Conservation (phyloP, 805 yeast species). For the Kluyveromyces siamensis region DNA sequence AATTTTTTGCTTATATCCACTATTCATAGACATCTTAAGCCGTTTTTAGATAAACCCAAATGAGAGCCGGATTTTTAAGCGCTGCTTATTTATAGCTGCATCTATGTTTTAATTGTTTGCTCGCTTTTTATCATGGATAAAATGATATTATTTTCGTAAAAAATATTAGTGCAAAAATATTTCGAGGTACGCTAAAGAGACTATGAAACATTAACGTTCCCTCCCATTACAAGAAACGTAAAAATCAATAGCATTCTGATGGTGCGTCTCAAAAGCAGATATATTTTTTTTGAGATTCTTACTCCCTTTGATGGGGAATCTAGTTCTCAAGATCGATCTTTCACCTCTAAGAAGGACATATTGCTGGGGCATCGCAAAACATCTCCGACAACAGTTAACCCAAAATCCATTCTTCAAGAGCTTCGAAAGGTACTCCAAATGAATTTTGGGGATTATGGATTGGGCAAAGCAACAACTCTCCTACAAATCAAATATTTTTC, state of each 20-base stretch:
- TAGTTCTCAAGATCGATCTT: background rate
- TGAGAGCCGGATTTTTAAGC: too few relatives aligned
- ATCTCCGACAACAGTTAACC: slow-evolving; percentile 39
- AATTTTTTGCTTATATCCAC: background rate
- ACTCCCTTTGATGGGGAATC: slow-evolving; percentile 42
- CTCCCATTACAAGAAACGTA: too few relatives aligned
- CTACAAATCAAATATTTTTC: slow-evolving; percentile 72
- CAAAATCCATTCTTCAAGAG: slow-evolving; percentile 41
- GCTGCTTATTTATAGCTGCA: too few relatives aligned
- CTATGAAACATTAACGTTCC: too few relatives aligned
- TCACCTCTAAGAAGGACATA: slow-evolving; percentile 9
- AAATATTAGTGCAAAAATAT: too few relatives aligned
- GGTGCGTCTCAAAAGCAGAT: slow-evolving; percentile 86
- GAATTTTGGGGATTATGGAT: slow-evolving; percentile 73
- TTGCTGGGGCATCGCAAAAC: slow-evolving; percentile 42
- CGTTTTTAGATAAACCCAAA: too few relatives aligned
- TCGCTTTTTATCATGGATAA: too few relatives aligned
- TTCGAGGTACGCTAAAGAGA: too few relatives aligned
- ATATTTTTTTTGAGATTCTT: slow-evolving; percentile 69
- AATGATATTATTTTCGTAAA: too few relatives aligned
- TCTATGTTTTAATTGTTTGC: too few relatives aligned
- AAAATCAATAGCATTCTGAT: slow-evolving; percentile 29
- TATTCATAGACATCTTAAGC: too few relatives aligned
- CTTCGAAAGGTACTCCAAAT: slow-evolving; percentile 48
- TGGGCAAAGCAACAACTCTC: slow-evolving; percentile 52